Evolutionary conservation across 257 asterid genomes (phyloP).

Genomic region (Jasminum sambac): DNA sequence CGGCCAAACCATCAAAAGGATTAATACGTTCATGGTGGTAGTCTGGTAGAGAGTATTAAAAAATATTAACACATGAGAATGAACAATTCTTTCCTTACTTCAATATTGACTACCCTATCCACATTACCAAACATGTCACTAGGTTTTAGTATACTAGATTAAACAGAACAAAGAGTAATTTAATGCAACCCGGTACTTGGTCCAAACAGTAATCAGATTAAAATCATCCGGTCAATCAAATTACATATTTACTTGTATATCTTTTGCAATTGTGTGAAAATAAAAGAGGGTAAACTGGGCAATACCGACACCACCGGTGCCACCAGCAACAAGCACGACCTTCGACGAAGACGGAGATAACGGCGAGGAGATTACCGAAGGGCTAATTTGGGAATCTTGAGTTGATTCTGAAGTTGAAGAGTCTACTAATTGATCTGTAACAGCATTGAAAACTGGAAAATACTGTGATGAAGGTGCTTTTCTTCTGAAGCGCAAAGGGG

Average conservation of each 20-base stretch:
- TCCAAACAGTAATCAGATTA: too few relatives aligned
- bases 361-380: neutral
- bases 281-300: neutral
- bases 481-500: constrained; percentile 23
- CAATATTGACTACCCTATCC: too few relatives aligned
- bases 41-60: neutral
- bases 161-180: too few relatives aligned
- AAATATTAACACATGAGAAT: neutral
- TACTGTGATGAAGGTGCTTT: constrained; percentile 25
- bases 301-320: constrained; percentile 97
- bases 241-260: neutral
- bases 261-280: neutral
- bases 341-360: constrained; percentile 46
- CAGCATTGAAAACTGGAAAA: constrained; percentile 35
- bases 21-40: neutral
- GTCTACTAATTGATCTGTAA: constrained; percentile 32
- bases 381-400: constrained; percentile 25
- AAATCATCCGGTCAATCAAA: too few relatives aligned
- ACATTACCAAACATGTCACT: neutral
- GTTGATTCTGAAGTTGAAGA: constrained; percentile 29
- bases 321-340: constrained; percentile 91
- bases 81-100: too few relatives aligned
- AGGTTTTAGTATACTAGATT: too few relatives aligned
- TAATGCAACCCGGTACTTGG: too few relatives aligned
- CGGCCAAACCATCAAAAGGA: neutral